Conservation (phyloP, 2,329 filamentous ascomycete genomes). For the Fusarium keratoplasticum region DNA sequence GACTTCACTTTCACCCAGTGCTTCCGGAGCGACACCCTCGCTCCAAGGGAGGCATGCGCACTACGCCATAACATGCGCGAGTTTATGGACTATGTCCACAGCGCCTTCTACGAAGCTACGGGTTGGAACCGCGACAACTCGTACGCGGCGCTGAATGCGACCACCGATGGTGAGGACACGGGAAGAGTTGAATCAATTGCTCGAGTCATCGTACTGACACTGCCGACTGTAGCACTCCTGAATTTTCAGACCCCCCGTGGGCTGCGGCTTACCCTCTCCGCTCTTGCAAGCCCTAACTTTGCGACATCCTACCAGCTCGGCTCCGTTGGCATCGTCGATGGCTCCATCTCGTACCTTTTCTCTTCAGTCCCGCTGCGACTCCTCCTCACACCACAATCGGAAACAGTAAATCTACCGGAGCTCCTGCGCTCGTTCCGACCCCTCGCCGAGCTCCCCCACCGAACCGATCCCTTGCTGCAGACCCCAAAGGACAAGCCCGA, state of each 20-base stretch:
- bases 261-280: slow-evolving; percentile 87
- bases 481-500: slow-evolving; percentile 47
- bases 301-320: slow-evolving; percentile 94
- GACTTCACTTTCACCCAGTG: neutral
- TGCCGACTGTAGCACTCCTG: slow-evolving; percentile 72
- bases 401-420: slow-evolving; percentile 78
- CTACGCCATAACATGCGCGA: slow-evolving; percentile 76
- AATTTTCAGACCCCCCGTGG: slow-evolving; percentile 90
- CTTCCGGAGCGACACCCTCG: slow-evolving; percentile 32
- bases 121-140: slow-evolving; percentile 94
- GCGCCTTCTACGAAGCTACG: slow-evolving; percentile 87
- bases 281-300: slow-evolving; percentile 91
- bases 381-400: slow-evolving; percentile 75
- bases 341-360: slow-evolving; percentile 97
- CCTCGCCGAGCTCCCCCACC: slow-evolving; percentile 69
- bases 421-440: slow-evolving; percentile 87
- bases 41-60: slow-evolving; percentile 45
- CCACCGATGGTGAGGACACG: slow-evolving; percentile 74
- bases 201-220: slow-evolving; percentile 32
- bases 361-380: slow-evolving; percentile 82
- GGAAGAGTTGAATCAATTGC: neutral
- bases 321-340: slow-evolving; percentile 90
- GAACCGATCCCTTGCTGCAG: slow-evolving; percentile 40
- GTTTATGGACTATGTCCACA: slow-evolving; percentile 97
- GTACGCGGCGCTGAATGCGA: slow-evolving; percentile 87